Evolutionary conservation across 805 yeast genomes (phyloP).

Genomic region (Ogataea chonburiensis): DNA sequence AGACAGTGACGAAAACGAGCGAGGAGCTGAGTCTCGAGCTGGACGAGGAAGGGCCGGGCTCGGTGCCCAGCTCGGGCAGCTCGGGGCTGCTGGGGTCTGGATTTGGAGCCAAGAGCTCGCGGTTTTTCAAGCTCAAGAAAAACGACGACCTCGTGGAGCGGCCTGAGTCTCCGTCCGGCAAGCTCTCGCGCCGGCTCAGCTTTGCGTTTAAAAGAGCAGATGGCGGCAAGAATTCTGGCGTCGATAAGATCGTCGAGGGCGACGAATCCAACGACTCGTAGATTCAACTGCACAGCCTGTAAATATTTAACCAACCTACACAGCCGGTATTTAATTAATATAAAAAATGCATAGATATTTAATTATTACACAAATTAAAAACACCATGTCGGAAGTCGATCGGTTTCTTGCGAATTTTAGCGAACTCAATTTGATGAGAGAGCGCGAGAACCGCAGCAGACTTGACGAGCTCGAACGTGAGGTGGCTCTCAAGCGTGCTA

Average conservation of each 20-base stretch:
- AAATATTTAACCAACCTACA: background rate
- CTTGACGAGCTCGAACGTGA: constrained; percentile 20
- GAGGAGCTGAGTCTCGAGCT: constrained; percentile 18
- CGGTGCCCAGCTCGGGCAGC: constrained; percentile 4
- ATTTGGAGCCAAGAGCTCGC: constrained; percentile 32
- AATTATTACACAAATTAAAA: background rate
- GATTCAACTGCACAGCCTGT: constrained; percentile 4
- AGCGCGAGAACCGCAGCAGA: constrained; percentile 22
- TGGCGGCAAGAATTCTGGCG: constrained; percentile 26
- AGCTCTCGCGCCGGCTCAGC: constrained; percentile 30
- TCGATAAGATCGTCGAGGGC: constrained; percentile 21
- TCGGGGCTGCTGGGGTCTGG: constrained; percentile 22
- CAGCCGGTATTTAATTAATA: too few species aligned
- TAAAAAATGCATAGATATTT: too few species aligned
- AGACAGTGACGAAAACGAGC: constrained; percentile 24
- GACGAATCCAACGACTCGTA: constrained; percentile 10
- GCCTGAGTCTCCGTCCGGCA: constrained; percentile 16
- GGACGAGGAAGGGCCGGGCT: constrained; percentile 7
- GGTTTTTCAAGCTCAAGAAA: constrained; percentile 33
- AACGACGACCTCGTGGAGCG: constrained; percentile 5
- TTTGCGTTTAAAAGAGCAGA: constrained; percentile 34
- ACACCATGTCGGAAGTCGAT: constrained; percentile 25
- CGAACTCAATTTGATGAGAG: constrained; percentile 19
- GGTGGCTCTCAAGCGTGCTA: constrained; percentile 20
- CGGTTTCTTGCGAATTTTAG: constrained; percentile 25